These are phyloP conservation scores for Caryopteris hybrid DNA, from an alignment of 305 asterid genomes.

Conservation along the genomic window DNA sequence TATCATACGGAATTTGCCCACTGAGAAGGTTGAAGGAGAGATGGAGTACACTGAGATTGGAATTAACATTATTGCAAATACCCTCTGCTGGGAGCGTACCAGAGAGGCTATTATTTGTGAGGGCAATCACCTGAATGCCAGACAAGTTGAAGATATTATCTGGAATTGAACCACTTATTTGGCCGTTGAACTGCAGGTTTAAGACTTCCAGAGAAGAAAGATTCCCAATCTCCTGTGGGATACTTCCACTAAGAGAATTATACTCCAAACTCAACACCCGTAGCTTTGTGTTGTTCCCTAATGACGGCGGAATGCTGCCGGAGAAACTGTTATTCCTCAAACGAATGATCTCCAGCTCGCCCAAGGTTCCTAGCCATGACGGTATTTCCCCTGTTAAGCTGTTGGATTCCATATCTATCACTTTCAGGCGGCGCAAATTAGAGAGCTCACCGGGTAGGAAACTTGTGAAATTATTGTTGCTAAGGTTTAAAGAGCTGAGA, in stretches of 20 bases:
- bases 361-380: slow-evolving; percentile 37
- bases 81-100: slow-evolving; percentile 31
- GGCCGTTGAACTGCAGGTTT: slow-evolving; percentile 27
- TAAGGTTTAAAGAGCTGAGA: slow-evolving; percentile 33
- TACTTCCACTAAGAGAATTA: slow-evolving; percentile 33
- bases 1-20: slow-evolving; percentile 31
- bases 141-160: slow-evolving; percentile 29
- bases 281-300: slow-evolving; percentile 30
- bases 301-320: slow-evolving; percentile 35
- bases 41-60: slow-evolving; percentile 17
- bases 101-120: slow-evolving; percentile 28
- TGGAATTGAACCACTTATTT: slow-evolving; percentile 40
- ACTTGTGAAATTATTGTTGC: slow-evolving; percentile 37
- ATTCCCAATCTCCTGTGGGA: slow-evolving; percentile 38
- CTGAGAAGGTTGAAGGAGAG: slow-evolving; percentile 30
- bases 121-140: slow-evolving; percentile 18
- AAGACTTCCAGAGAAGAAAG: slow-evolving; percentile 22
- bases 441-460: slow-evolving; percentile 32
- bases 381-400: slow-evolving; percentile 36
- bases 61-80: slow-evolving; percentile 19
- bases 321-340: slow-evolving; percentile 30
- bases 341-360: slow-evolving; percentile 10
- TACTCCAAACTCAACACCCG: slow-evolving; percentile 4
- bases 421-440: slow-evolving; percentile 14
- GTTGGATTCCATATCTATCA: slow-evolving; percentile 26